Evolutionary conservation across 2,329 filamentous ascomycete genomes (phyloP), one percentile per base, ranked within the genome.

Genomic region (Neurospora sp.): DNA sequence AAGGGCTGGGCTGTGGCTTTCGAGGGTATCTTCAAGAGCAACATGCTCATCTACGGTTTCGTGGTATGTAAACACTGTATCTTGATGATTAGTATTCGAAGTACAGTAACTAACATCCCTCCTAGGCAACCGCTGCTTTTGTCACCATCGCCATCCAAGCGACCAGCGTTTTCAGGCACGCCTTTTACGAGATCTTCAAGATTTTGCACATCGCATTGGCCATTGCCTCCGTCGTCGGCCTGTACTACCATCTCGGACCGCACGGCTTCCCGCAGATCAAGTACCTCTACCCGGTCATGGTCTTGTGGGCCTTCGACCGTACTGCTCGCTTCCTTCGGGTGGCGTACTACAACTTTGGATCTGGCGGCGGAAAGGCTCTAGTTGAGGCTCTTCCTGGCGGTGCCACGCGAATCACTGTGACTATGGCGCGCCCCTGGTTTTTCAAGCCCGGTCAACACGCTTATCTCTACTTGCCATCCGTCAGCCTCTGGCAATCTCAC

Each of bases 181-280:
- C 91, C 17, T 93, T 91, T 77, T 94, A 94, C 78, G 91, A 94
- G 79, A 87, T 85, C 1, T 94, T 94, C 84, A 88, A 93, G 79
- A 82, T 91, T 70, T 77, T 91, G 40, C 91, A 95, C 80, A 91
- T 93, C 70, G 76, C 83, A 4, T 84, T 88, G 33, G 91, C 89
- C 40, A 83, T 86, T 19, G 77, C 87, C 17, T 82, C 87, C 8
- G 80, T 92, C 69, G 84, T 86, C 52, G 90, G 86, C 11, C 79
- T 93, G 6, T 93, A 88, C 85, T 87, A 91, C 74, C 91, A 90
- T 75, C 79, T 90, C 33, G 75, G 88, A 72, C 79, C 91, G 66
- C 28, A 82, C 85, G 72, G 81, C 5, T 81, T 88, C 38, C 81
- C 83, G 3, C 86, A 90, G 79, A 78, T 89, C 39, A 83, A 84